Evolutionary conservation across 169 alveolate species (phyloP).

Genomic region (Cryptosporidium viatorum): DNA sequence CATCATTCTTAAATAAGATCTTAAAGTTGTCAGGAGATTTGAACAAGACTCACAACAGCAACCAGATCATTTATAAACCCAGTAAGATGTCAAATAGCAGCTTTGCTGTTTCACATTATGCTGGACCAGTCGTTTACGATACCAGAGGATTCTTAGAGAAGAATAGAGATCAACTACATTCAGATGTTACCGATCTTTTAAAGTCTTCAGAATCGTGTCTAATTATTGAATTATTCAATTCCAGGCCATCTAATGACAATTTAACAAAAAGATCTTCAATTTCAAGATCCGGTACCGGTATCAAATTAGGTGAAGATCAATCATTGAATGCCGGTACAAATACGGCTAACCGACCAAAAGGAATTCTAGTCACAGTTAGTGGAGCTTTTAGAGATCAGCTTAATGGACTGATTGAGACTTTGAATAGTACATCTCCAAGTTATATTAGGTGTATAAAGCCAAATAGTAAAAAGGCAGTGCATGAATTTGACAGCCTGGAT

Average conservation of each 20-base stretch:
- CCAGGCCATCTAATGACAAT: background rate
- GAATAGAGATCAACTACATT: conserved; percentile 83
- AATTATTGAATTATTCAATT: conserved; percentile 76
- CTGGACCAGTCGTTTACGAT: conserved; percentile 85
- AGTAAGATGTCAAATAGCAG: conserved; percentile 62
- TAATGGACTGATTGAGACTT: conserved; percentile 81
- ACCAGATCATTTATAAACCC: conserved; percentile 44
- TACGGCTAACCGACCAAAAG: conserved; percentile 36
- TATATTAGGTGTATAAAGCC: conserved; percentile 94
- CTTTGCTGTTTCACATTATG: conserved; percentile 83
- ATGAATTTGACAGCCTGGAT: conserved; percentile 85
- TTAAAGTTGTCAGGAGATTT: conserved; percentile 11
- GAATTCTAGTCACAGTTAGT: conserved; percentile 60
- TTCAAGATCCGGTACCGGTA: conserved; percentile 43
- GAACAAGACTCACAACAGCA: background rate
- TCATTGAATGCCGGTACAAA: conserved; percentile 7
- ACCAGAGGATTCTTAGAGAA: conserved; percentile 84
- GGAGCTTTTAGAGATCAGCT: conserved; percentile 82
- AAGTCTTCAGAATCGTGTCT: conserved; percentile 61
- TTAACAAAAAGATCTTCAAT: conserved; percentile 23
- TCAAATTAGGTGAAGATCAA: background rate
- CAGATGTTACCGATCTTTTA: conserved; percentile 77
- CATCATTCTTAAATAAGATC: conserved; percentile 77
- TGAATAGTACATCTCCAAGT: conserved; percentile 85
- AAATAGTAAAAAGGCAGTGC: conserved; percentile 83